phyloP scores from a whole-genome alignment of 2,329 filamentous ascomycete species.

The Fusarium protoensiforme region DNA sequence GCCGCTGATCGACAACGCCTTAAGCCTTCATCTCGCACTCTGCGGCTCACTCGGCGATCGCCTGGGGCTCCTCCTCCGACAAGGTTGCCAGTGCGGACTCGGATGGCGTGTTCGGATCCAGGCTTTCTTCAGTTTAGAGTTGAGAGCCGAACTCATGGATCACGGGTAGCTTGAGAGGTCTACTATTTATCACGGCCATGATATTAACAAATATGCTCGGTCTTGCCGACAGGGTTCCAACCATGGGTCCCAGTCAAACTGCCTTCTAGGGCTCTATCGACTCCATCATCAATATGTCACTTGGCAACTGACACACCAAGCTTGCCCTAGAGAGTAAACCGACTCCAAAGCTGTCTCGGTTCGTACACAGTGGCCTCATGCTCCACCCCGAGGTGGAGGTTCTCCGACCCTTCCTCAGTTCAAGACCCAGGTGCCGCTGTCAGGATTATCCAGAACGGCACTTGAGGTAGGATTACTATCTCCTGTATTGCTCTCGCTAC shows the following conservation, averaged over 20 bases:
- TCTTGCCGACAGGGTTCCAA: background rate
- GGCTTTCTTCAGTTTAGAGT: background rate
- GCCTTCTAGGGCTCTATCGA: background rate
- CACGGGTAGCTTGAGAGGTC: background rate
- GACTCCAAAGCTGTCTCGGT: slow-evolving; percentile 1
- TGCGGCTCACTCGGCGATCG: slow-evolving; percentile 1
- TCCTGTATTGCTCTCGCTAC: background rate
- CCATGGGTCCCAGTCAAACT: background rate
- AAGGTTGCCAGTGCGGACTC: background rate
- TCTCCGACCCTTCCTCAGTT: slow-evolving; percentile 5
- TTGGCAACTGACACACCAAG: background rate
- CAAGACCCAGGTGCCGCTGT: slow-evolving; percentile 18
- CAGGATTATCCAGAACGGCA: slow-evolving; percentile 23
- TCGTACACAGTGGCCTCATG: slow-evolving; percentile 17
- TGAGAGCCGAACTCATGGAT: background rate
- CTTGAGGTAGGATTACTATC: slow-evolving; percentile 2
- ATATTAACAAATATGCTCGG: background rate
- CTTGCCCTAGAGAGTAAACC: background rate
- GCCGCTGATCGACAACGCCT: slow-evolving; percentile 1
- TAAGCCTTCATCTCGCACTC: slow-evolving; percentile 5
- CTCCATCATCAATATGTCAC: background rate
- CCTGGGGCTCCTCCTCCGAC: background rate
- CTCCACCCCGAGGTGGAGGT: slow-evolving; percentile 32
- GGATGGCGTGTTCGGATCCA: background rate
- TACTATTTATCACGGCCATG: background rate